These are phyloP conservation scores for Nicotiana sylvestris DNA, from an alignment of 257 asterid genomes.

Conservation along the genomic window DNA sequence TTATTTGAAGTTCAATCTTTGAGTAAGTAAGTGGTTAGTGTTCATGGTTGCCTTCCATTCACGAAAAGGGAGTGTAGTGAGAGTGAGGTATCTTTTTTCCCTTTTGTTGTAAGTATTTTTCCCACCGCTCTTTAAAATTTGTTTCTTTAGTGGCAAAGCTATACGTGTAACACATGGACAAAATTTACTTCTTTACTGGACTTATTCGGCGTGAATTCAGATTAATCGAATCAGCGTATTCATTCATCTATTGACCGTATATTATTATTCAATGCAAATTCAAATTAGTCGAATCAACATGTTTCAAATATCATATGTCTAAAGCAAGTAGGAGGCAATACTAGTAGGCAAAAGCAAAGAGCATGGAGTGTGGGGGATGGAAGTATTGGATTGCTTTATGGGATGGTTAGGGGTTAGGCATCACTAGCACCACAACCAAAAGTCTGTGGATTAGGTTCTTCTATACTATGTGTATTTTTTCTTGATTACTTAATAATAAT, in stretches of 20 bases:
- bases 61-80: constrained; percentile 59
- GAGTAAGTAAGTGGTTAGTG: constrained; percentile 42
- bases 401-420: constrained; percentile 1
- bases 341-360: background rate
- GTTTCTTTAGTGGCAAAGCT: constrained; percentile 22
- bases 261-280: background rate
- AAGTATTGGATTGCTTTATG: background rate
- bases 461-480: constrained; percentile 2
- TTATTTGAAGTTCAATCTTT: constrained; percentile 35
- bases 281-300: background rate
- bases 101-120: background rate
- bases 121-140: background rate
- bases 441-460: constrained; percentile 61
- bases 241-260: too few relatives aligned
- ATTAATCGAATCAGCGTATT: background rate
- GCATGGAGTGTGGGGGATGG: constrained; percentile 4
- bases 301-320: background rate
- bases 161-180: background rate
- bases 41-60: constrained; percentile 68
- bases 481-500: constrained; percentile 7
- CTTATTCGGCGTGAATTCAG: background rate
- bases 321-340: background rate
- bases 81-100: constrained; percentile 29
- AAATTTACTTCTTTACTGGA: background rate
- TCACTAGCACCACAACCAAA: constrained; percentile 46